These are phyloP conservation scores for Pseudomonodictys pantanalensis DNA, from an alignment of 495 filamentous ascomycete genomes.

Conservation along the genomic window DNA sequence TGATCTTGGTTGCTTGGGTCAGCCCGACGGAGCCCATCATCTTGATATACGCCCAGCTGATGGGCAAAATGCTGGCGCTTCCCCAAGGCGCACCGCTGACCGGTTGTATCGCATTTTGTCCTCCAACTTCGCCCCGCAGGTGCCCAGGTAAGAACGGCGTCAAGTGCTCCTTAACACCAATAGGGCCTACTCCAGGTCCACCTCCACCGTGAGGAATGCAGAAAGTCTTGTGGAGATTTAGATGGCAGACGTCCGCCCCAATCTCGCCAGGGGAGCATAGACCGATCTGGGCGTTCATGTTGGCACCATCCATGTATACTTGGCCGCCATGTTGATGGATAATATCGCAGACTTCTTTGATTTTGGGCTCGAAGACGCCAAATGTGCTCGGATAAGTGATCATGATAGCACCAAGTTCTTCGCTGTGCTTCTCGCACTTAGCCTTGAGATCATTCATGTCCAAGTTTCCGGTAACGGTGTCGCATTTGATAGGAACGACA, in stretches of 20 bases:
- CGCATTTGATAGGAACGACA: slow-evolving; percentile 90
- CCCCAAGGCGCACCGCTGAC: slow-evolving; percentile 88
- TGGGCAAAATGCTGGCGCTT: slow-evolving; percentile 89
- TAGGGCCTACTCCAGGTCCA: slow-evolving; percentile 91
- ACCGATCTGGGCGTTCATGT: slow-evolving; percentile 98
- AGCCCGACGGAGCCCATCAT: slow-evolving; percentile 92
- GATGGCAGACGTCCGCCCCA: slow-evolving; percentile 94
- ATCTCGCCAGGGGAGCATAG: slow-evolving; percentile 96
- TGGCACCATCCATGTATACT: slow-evolving; percentile 99
- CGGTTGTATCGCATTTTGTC: slow-evolving; percentile 61
- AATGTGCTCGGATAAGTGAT: slow-evolving; percentile 97
- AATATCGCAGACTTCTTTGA: slow-evolving; percentile 81
- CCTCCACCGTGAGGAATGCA: slow-evolving; percentile 98
- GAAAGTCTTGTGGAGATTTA: slow-evolving; percentile 99
- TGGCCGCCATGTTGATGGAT: slow-evolving; percentile 89
- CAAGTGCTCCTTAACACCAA: slow-evolving; percentile 85
- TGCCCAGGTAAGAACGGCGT: slow-evolving; percentile 76
- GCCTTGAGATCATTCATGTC: slow-evolving; percentile 81
- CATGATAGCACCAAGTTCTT: slow-evolving; percentile 92
- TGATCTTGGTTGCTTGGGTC: slow-evolving; percentile 92
- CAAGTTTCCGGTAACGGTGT: slow-evolving; percentile 82
- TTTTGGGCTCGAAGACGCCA: slow-evolving; percentile 89
- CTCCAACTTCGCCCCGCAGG: slow-evolving; percentile 62
- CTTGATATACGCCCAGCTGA: slow-evolving; percentile 96
- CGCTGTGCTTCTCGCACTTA: slow-evolving; percentile 84